These are phyloP conservation scores for Schizophyllum commune DNA, from an alignment of 1,284 basidiomycete genomes.

Conservation along the genomic window DNA sequence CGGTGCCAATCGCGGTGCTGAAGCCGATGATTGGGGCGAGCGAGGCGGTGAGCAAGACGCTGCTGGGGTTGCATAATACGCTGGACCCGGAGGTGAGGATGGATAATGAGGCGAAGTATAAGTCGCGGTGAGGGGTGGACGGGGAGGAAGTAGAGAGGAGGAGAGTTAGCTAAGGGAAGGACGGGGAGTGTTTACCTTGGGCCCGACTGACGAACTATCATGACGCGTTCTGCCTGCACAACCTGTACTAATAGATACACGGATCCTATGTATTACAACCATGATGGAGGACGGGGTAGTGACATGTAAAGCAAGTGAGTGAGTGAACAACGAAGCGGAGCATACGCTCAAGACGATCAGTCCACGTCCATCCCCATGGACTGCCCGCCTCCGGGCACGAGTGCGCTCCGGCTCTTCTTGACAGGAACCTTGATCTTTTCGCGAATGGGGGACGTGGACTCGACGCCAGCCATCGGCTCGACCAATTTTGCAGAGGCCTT, in stretches of 20 bases:
- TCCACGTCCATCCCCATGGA: constrained; percentile 82
- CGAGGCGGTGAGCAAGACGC: constrained; percentile 92
- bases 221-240: background rate
- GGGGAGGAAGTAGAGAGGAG: background rate
- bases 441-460: constrained; percentile 42
- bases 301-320: too few species aligned
- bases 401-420: constrained; percentile 55
- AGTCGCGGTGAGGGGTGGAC: constrained; percentile 43
- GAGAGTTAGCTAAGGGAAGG: background rate
- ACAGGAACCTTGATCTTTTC: constrained; percentile 78
- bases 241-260: constrained; percentile 8
- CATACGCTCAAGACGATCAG: constrained; percentile 22
- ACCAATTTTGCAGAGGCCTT: constrained; percentile 59
- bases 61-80: constrained; percentile 87
- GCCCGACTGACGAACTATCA: background rate
- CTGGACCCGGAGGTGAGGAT: constrained; percentile 73
- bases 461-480: constrained; percentile 49
- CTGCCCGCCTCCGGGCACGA: constrained; percentile 69
- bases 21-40: constrained; percentile 96
- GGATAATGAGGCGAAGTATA: constrained; percentile 87
- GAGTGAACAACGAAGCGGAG: too few species aligned
- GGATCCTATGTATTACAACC: too few species aligned
- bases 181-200: too few species aligned
- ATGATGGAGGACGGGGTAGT: too few species aligned
- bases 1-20: constrained; percentile 93